Conservation (phyloP, 2,329 filamentous ascomycete genomes). For the Pseudogymnoascus sp. region DNA sequence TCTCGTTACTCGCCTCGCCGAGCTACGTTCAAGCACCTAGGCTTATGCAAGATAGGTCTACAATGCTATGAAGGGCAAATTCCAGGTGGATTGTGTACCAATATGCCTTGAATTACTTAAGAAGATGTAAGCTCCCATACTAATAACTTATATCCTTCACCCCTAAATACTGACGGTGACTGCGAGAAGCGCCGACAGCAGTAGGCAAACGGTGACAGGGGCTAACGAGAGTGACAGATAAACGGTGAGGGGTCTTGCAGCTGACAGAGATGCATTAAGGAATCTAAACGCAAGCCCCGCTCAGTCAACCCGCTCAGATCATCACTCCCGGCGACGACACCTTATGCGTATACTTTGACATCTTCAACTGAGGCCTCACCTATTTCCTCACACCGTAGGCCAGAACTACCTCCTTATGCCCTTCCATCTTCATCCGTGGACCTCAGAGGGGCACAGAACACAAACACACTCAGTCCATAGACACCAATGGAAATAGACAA, state of each 20-base stretch:
- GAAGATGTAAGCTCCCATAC: too few relatives aligned
- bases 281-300: too few relatives aligned
- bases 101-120: too few relatives aligned
- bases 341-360: not conserved
- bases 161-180: too few relatives aligned
- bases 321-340: not conserved
- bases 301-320: too few relatives aligned
- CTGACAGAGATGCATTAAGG: too few relatives aligned
- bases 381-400: not conserved
- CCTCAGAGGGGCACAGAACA: not conserved
- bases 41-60: too few relatives aligned
- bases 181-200: not conserved
- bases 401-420: not conserved
- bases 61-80: too few relatives aligned
- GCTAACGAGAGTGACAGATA: not conserved
- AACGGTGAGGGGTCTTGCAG: not conserved
- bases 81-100: too few relatives aligned
- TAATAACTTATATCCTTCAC: too few relatives aligned
- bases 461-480: not conserved
- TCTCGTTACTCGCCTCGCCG: too few relatives aligned
- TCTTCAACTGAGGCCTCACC: not conserved
- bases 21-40: too few relatives aligned
- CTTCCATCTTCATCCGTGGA: not conserved
- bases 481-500: not conserved
- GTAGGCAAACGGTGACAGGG: not conserved